Evolutionary conservation across 306 rosid species (phyloP).

Genomic region (Sphenostylis stenocarpa): DNA sequence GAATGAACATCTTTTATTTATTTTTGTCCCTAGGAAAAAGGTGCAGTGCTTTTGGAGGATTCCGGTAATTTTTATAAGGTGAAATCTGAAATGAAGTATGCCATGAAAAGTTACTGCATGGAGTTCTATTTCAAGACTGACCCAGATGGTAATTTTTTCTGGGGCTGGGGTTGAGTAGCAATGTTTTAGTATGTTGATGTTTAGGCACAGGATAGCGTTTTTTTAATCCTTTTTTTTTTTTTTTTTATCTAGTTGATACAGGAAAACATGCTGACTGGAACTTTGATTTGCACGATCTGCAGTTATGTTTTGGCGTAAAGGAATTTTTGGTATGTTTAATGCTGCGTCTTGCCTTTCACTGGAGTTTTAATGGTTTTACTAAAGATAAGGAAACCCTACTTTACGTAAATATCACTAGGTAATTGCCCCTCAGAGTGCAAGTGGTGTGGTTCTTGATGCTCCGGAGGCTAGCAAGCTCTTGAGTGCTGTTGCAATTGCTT

Average conservation of each 20-base stretch:
- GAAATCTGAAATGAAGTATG: conserved; percentile 81
- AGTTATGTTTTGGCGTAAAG: conserved; percentile 87
- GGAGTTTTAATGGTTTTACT: conserved; percentile 9
- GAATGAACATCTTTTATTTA: conserved; percentile 2
- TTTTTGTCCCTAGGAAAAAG: conserved; percentile 58
- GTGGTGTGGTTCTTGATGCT: conserved; percentile 93
- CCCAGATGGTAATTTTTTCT: conserved; percentile 48
- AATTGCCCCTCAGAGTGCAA: conserved; percentile 95
- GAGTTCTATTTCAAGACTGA: conserved; percentile 73
- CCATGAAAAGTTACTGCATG: conserved; percentile 73
- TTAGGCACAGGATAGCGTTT: conserved; percentile 12
- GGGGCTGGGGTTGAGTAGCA: neutral
- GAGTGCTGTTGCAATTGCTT: conserved; percentile 96
- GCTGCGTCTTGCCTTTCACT: conserved; percentile 14
- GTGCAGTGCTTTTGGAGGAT: conserved; percentile 62
- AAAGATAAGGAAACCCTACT: conserved; percentile 21
- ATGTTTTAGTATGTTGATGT: conserved; percentile 1
- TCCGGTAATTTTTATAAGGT: conserved; percentile 67
- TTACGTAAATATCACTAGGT: conserved; percentile 54
- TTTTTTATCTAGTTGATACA: conserved; percentile 40
- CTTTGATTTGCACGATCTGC: conserved; percentile 69
- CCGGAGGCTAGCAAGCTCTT: conserved; percentile 97
- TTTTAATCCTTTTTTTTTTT: conserved; percentile 25
- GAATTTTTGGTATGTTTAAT: conserved; percentile 75
- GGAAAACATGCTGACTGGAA: conserved; percentile 62